Base-by-base conservation (phyloP, 352 stramenopile genomes). In the Phytophthora meadii region DNA sequence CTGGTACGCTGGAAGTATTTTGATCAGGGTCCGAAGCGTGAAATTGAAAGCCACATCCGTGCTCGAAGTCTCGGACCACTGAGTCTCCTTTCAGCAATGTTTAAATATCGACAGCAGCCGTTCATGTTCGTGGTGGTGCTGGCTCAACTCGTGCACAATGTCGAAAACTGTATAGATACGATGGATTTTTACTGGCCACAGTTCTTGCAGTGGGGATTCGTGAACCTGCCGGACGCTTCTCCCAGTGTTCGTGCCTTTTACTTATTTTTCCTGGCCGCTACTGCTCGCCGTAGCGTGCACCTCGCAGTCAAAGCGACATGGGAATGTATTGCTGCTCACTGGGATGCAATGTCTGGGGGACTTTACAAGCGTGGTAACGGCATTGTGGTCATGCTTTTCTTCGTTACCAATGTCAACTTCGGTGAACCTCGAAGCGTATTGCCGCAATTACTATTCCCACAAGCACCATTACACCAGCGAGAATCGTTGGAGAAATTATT, bases 121-220 rank as follows among this genome's bases (percentile, higher is more conserved):
- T 89, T 88, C 56, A 86, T 90, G 76, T 87, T 89, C 41, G 69
- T 89, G 17, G 64, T 88, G 27, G 76, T 84, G n/a, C 66, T 90
- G 19, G 81, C 80, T 2, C 82, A 90, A 51, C 57, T 89, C 22
- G 69, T 87, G 28, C 71, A 87, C 54, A 81, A 81, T 41, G 74
- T 88, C 12, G 82, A 90, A 42, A 76, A 74, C 15, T 82, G 74
- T 30, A 46, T 81, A 24, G 76, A 84, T 36, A 81, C 75, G n/a
- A 71, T 90, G 37, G 80, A 85, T 45, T 87, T 90, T 45, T 89
- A 87, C 53, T 90, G 82, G 82, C 80, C 82, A 8, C 82, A 90
- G 57, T 79, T 89, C 30, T 67, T 90, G 19, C 80, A 89, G 27
- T 90, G 80, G 80, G 82, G 82, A 7, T 84, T 89, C 47, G 56